Base-by-base conservation (phyloP, 345 rosid genomes). In the Turritis glabra region DNA sequence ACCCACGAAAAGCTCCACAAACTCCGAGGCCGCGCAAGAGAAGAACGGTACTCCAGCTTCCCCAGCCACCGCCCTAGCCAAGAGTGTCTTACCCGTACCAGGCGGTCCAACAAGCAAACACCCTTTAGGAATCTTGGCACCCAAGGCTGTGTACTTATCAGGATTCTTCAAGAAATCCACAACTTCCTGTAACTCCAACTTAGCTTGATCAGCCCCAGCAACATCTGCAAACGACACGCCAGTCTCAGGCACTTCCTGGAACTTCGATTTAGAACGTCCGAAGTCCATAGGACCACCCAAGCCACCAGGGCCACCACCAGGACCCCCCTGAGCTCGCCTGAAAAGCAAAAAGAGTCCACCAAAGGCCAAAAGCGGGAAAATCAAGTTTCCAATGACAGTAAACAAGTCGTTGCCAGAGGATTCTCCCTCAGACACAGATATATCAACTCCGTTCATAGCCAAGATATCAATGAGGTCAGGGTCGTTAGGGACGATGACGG, bases 1-100 rank as follows among this genome's bases (percentile, higher is more conserved):
- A 67, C 98, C 98, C 8, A 89, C 96, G 47, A 89, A 88, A 80
- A 90, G 69, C 84, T 90, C 96, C 7, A 89, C 97, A 53, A 90
- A 90, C 81, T 89, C 93, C 0, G 93, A 93, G 1, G 92, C 94
- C 0, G 93, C 92, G 5, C 96, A 86, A 0, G 90, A 93, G 85
- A 93, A 90, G 80, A 90, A 93, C 1, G 96, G 98, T 8, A 79
- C 83, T 21, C 98, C 96, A 0, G 96, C 98, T 75, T 92, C 98
- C 60, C 96, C 98, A 5, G 98, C 86, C 7, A 92, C 98, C 0
- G 95, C 97, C 73, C 97, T 84, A 0, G 97, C 97, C 72, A 90
- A 57, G 8, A 90, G 86, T 0, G 98, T 93, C 72, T 93, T 93
- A 12, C 98, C 98, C 0, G 95, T 89, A 44, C 96, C 96, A 0